phyloP scores from a whole-genome alignment of 345 rosid species.

The Brassica rapa region DNA sequence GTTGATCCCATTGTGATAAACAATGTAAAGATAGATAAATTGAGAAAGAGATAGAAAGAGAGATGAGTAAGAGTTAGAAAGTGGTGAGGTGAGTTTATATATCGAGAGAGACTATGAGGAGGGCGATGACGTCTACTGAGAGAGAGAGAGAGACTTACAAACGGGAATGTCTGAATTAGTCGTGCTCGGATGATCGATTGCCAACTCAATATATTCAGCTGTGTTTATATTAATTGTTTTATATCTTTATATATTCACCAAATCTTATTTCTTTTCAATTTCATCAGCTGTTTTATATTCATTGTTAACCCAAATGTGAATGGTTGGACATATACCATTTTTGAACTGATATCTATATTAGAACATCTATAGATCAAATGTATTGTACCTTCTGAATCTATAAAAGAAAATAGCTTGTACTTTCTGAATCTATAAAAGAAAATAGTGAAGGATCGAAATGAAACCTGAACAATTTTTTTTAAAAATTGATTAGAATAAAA shows the following conservation, averaged over 20 bases:
- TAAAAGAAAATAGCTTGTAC: background rate
- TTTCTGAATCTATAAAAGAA: background rate
- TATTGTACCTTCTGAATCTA: background rate
- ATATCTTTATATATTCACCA: slow-evolving; percentile 15
- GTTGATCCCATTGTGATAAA: slow-evolving; percentile 20
- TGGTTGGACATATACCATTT: background rate
- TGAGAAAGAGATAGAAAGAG: background rate
- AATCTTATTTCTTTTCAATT: background rate
- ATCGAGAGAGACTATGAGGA: slow-evolving; percentile 1
- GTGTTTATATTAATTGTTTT: background rate
- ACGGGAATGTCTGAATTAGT: background rate
- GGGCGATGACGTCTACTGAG: background rate
- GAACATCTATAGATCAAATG: background rate
- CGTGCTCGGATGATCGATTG: slow-evolving; percentile 3
- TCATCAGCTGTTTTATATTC: background rate
- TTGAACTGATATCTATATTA: background rate
- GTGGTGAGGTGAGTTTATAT: slow-evolving; percentile 14
- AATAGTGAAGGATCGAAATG: background rate
- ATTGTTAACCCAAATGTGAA: background rate
- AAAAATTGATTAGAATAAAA: background rate
- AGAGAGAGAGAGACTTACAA: background rate
- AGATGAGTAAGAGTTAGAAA: background rate
- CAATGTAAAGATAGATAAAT: background rate
- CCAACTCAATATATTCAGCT: slow-evolving; percentile 25
- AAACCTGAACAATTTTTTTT: background rate